These are phyloP conservation scores for Eucalyptus victrix DNA, from an alignment of 345 rosid species.

Conservation along the genomic window DNA sequence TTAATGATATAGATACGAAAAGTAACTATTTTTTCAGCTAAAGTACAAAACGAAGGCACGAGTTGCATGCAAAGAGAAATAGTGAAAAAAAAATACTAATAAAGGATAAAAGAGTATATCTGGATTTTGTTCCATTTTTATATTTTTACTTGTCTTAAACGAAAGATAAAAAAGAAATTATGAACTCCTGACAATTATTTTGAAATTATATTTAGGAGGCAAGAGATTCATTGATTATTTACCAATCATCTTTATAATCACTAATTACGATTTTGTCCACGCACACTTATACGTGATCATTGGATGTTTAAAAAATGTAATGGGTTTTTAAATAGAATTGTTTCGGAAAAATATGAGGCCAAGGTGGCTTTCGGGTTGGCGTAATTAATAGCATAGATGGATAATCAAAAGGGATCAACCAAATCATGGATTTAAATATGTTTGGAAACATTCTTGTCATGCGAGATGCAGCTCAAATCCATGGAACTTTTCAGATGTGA, in stretches of 20 bases:
- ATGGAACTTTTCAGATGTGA: neutral
- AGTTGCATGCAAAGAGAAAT: neutral
- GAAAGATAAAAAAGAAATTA: neutral
- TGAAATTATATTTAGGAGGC: neutral
- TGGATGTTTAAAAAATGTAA: neutral
- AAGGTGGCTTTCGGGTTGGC: neutral
- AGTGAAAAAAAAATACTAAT: neutral
- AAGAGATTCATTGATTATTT: neutral
- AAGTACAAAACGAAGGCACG: neutral
- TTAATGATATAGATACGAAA: neutral
- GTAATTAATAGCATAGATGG: neutral
- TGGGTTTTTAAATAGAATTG: neutral
- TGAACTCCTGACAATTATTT: neutral
- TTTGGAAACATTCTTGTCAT: neutral
- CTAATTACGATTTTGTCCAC: neutral
- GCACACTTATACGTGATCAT: neutral
- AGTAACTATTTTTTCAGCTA: neutral
- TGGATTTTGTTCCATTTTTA: neutral
- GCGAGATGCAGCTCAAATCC: neutral
- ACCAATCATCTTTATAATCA: neutral
- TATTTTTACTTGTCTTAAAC: neutral
- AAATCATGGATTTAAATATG: neutral
- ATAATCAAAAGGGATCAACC: neutral
- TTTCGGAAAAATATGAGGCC: neutral
- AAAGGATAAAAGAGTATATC: neutral